Evolutionary conservation across 2,329 filamentous ascomycete genomes (phyloP).

Genomic region (Ciborinia camelliae): DNA sequence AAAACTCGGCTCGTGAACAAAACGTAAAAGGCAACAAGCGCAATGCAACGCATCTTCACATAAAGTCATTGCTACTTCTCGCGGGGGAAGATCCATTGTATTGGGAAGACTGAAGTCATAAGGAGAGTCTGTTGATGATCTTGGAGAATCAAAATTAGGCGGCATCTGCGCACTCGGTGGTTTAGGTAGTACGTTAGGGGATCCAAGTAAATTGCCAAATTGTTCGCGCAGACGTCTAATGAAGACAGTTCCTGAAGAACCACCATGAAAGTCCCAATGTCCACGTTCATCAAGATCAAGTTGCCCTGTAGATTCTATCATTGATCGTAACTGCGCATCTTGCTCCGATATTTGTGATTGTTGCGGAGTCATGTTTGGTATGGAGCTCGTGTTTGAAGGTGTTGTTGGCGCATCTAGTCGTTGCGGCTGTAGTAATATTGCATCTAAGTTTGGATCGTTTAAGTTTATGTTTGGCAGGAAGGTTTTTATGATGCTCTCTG

Average conservation of each 20-base stretch:
- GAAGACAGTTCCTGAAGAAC: conserved; percentile 88
- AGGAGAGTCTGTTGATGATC: conserved; percentile 35
- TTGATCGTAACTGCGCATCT: conserved; percentile 79
- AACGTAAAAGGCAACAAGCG: conserved; percentile 58
- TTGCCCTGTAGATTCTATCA: conserved; percentile 90
- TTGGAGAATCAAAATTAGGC: conserved; percentile 34
- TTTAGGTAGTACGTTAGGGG: conserved; percentile 56
- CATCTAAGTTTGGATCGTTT: conserved; percentile 79
- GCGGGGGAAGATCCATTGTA: conserved; percentile 64
- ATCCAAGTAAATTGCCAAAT: conserved; percentile 72
- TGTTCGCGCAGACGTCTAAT: conserved; percentile 83
- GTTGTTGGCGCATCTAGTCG: conserved; percentile 41
- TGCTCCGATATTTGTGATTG: conserved; percentile 42
- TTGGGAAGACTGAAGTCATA: conserved; percentile 34
- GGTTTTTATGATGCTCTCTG: conserved; percentile 61
- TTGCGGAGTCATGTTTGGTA: conserved; percentile 7
- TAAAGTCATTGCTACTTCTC: conserved; percentile 51
- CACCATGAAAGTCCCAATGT: conserved; percentile 92
- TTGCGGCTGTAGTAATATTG: conserved; percentile 57
- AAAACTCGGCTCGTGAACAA: conserved; percentile 80
- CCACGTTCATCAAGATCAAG: conserved; percentile 89
- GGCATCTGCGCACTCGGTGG: conserved; percentile 41
- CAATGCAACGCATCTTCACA: conserved; percentile 56
- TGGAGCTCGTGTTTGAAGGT: conserved; percentile 12
- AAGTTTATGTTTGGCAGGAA: conserved; percentile 67